Percentiles rank a stretch among this genome's conserved stretches.
Evolutionary conservation across 176 grass and related monocot genomes (phyloP).

Genomic region (Avena eriantha): DNA sequence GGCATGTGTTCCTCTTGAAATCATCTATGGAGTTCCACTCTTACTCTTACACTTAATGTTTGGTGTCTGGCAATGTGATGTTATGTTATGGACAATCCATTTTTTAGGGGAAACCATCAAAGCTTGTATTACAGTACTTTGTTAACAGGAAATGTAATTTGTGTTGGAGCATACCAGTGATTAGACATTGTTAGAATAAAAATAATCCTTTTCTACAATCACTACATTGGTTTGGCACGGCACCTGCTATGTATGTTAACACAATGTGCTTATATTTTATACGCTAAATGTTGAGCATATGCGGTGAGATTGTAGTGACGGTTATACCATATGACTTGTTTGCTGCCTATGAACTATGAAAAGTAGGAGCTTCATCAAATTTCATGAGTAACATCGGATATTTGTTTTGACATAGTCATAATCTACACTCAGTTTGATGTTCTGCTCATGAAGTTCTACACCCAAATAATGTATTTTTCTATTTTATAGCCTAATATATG

Average conservation of each 20-base stretch:
- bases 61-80: background rate
- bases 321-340: background rate
- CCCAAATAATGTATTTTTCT: background rate
- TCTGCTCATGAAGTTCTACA: background rate
- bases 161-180: background rate
- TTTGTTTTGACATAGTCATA: background rate
- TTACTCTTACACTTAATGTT: background rate
- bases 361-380: background rate
- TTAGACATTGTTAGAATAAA: background rate
- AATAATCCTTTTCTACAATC: background rate
- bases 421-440: background rate
- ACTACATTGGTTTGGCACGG: background rate
- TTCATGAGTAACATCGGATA: background rate
- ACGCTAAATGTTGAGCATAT: background rate
- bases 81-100: background rate
- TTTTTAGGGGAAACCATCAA: no score
- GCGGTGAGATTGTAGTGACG: background rate
- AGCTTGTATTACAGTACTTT: background rate
- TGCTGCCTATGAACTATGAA: background rate
- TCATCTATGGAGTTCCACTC: background rate
- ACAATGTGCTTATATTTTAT: conserved; percentile 15
- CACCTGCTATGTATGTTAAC: background rate
- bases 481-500: background rate
- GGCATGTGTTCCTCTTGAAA: background rate
- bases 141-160: background rate